phyloP scores from a whole-genome alignment of 2,329 filamentous ascomycete genomes.

The Cytospora piceae region DNA sequence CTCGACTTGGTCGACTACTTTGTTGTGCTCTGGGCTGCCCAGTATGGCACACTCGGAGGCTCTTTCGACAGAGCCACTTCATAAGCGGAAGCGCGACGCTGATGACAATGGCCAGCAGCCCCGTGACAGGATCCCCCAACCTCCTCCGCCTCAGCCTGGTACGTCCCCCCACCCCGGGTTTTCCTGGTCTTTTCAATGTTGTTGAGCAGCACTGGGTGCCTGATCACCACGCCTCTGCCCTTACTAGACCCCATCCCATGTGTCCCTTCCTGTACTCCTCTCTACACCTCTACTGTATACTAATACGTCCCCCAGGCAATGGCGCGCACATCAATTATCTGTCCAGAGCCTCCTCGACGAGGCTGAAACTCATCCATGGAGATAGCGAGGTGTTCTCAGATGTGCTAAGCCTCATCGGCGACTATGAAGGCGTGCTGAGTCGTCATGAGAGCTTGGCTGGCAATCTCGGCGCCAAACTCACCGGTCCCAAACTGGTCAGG shows the following conservation, averaged over 20 bases:
- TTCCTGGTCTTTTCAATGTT: slow-evolving; percentile 25
- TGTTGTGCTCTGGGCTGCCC: slow-evolving; percentile 30
- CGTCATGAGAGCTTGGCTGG: slow-evolving; percentile 86
- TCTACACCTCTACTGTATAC: slow-evolving; percentile 25
- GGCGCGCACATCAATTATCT: slow-evolving; percentile 58
- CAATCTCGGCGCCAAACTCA: slow-evolving; percentile 80
- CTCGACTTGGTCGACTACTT: slow-evolving; percentile 15
- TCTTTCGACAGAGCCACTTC: slow-evolving; percentile 38
- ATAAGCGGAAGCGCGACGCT: slow-evolving; percentile 54
- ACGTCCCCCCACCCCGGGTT: slow-evolving; percentile 38
- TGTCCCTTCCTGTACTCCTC: slow-evolving; percentile 15
- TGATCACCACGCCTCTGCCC: slow-evolving; percentile 9
- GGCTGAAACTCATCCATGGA: slow-evolving; percentile 55
- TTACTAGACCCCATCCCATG: background rate
- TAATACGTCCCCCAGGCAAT: slow-evolving; percentile 37
- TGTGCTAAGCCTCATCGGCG: slow-evolving; percentile 71
- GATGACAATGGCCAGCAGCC: slow-evolving; percentile 47
- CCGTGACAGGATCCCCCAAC: slow-evolving; percentile 49
- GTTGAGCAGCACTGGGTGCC: background rate
- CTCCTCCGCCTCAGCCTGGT: slow-evolving; percentile 51
- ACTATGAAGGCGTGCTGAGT: slow-evolving; percentile 82
- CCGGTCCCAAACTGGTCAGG: slow-evolving; percentile 81
- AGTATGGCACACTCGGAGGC: slow-evolving; percentile 45
- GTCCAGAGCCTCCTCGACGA: slow-evolving; percentile 47
- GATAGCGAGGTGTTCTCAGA: slow-evolving; percentile 71